Evolutionary conservation across 441 rosid species (phyloP).

Genomic region (Pelargonium cotyledonis): DNA sequence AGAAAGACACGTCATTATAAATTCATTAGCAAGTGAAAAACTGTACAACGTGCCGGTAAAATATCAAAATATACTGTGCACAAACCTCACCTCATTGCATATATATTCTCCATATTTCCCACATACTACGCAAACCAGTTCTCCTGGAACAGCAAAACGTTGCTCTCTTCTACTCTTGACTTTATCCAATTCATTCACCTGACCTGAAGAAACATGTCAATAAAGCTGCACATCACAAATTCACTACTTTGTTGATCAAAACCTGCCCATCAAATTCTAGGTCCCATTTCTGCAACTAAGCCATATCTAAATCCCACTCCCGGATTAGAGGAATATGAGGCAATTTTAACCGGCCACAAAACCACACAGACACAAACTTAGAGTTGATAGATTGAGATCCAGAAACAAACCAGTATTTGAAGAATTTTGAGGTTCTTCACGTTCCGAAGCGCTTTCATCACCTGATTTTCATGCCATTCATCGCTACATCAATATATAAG

Average conservation of each 20-base stretch:
- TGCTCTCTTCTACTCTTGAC: slow-evolving; percentile 43
- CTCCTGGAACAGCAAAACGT: slow-evolving; percentile 49
- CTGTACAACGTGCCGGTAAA: slow-evolving; percentile 1
- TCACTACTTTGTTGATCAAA: too few relatives aligned
- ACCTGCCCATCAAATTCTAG: not conserved
- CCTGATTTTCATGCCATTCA: slow-evolving; percentile 29
- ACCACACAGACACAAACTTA: not conserved
- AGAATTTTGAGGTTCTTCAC: slow-evolving; percentile 28
- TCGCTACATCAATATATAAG: not conserved
- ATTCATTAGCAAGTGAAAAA: slow-evolving; percentile 12
- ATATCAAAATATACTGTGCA: slow-evolving; percentile 12
- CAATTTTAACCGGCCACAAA: not conserved
- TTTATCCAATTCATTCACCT: slow-evolving; percentile 24
- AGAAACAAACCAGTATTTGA: slow-evolving; percentile 35
- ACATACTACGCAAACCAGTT: slow-evolving; percentile 57
- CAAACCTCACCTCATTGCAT: slow-evolving; percentile 46
- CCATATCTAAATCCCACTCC: not conserved
- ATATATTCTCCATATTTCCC: slow-evolving; percentile 73
- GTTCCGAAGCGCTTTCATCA: slow-evolving; percentile 39
- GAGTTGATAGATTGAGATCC: not conserved
- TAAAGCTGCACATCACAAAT: not conserved
- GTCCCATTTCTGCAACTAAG: not conserved
- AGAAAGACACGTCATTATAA: slow-evolving; percentile 8
- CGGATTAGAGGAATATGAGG: not conserved
- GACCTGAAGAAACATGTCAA: slow-evolving; percentile 20